Conservation (phyloP, 495 filamentous ascomycete species). For the Penicillium flavigenum region DNA sequence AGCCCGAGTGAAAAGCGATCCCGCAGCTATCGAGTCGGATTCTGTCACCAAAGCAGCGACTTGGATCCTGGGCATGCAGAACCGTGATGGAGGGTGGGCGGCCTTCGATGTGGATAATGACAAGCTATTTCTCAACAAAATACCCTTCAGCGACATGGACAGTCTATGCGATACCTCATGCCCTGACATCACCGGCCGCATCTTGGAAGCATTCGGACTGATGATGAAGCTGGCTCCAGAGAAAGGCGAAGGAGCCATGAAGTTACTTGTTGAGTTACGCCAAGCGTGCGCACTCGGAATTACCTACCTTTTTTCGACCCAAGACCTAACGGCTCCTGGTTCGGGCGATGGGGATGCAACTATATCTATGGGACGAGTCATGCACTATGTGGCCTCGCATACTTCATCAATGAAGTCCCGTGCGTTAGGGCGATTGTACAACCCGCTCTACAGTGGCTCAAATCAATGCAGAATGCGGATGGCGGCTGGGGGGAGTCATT, state of each 20-base stretch:
- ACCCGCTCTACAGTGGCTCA: conserved; percentile 26
- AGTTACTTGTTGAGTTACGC: too few relatives aligned
- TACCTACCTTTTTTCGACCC: conserved; percentile 22
- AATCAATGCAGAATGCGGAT: conserved; percentile 32
- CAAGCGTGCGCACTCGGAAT: conserved; percentile 44
- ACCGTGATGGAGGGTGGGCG: conserved; percentile 45
- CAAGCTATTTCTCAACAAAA: conserved; percentile 39
- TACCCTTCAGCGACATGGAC: conserved; percentile 48
- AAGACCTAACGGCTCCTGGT: conserved; percentile 37
- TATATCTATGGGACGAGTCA: conserved; percentile 41
- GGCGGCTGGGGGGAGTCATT: conserved; percentile 40
- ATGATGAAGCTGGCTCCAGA: conserved; percentile 12
- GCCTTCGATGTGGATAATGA: conserved; percentile 44
- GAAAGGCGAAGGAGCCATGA: too few relatives aligned
- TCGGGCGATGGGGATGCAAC: conserved; percentile 40
- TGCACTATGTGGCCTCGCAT: conserved; percentile 31
- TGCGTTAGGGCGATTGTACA: conserved; percentile 6
- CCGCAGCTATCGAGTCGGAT: conserved; percentile 1
- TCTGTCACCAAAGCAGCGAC: conserved; percentile 19
- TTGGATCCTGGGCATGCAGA: conserved; percentile 50
- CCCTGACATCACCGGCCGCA: conserved; percentile 38
- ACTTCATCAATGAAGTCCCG: conserved; percentile 9
- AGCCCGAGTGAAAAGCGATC: conserved; percentile 32
- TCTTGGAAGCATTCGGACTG: conserved; percentile 42
- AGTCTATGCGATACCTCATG: conserved; percentile 35